Percentiles rank a stretch among this genome's conserved stretches.
Conservation (phyloP, 129 eudicot species). For the Kitagawia praeruptora region DNA sequence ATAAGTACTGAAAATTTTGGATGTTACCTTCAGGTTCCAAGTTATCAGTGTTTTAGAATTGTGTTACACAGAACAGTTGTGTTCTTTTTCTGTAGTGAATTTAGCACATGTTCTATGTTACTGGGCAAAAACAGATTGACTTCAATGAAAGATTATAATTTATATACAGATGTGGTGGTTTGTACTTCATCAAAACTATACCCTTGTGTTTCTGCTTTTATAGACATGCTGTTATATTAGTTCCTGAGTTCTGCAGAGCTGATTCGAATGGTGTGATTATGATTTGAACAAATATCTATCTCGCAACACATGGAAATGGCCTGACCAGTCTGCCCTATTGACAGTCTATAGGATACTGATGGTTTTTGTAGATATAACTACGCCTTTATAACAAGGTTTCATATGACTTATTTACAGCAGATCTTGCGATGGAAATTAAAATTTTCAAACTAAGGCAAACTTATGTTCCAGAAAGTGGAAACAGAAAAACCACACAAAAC, state of each 20-base stretch:
- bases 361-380: not conserved
- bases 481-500: not conserved
- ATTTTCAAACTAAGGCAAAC: not conserved
- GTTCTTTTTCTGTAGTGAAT: conserved; percentile 1
- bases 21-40: conserved; percentile 10
- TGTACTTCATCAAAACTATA: not conserved
- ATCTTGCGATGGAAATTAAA: not conserved
- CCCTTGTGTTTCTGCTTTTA: not conserved
- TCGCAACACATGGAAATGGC: not conserved
- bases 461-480: not conserved
- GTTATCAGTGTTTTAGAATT: conserved; percentile 1
- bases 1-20: not conserved
- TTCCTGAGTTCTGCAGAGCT: not conserved
- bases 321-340: not conserved
- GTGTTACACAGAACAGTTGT: not conserved
- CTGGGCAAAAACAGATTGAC: not conserved
- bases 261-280: not conserved
- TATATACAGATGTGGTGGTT: not conserved
- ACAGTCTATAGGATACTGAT: not conserved
- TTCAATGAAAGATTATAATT: not conserved
- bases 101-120: not conserved
- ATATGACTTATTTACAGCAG: not conserved
- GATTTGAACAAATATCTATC: not conserved
- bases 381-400: not conserved
- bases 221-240: not conserved